Percentiles rank a stretch among this genome's conserved stretches.
Conservation (phyloP, 768 basidiomycete genomes). For the Lactarius sanguifluus region DNA sequence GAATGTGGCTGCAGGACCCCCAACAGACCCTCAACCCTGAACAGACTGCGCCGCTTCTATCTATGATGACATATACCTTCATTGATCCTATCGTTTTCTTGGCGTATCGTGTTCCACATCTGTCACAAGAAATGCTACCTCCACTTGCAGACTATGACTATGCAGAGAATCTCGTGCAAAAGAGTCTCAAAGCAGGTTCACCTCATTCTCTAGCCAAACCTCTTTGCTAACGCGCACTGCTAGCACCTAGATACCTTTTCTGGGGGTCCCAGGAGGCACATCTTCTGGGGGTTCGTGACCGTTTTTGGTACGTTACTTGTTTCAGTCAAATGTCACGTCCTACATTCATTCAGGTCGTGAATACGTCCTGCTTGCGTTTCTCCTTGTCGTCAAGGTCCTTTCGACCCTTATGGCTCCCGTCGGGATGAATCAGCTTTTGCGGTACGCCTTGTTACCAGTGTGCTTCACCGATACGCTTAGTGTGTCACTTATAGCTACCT, state of each 20-base stretch:
- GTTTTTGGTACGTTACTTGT: constrained; percentile 27
- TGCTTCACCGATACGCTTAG: background rate
- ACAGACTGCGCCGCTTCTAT: constrained; percentile 36
- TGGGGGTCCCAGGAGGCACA: constrained; percentile 25
- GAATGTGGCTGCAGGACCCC: constrained; percentile 30
- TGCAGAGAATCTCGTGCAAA: constrained; percentile 38
- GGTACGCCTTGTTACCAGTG: constrained; percentile 27
- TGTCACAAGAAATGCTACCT: constrained; percentile 45
- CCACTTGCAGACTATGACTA: constrained; percentile 47
- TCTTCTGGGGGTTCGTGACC: constrained; percentile 34
- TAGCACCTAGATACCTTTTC: constrained; percentile 36
- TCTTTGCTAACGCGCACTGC: background rate
- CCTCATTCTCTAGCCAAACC: background rate
- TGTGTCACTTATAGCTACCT: constrained; percentile 45
- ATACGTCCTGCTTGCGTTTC: constrained; percentile 18
- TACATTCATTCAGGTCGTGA: constrained; percentile 19
- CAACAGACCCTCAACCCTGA: constrained; percentile 33
- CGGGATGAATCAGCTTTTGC: constrained; percentile 37
- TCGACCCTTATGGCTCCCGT: constrained; percentile 35
- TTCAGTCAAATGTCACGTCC: background rate
- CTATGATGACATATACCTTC: constrained; percentile 47
- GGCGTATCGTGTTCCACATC: constrained; percentile 45
- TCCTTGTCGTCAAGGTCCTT: constrained; percentile 16
- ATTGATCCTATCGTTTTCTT: constrained; percentile 51
- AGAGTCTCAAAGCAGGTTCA: constrained; percentile 37